Base-by-base conservation (phyloP, 1,284 basidiomycete species). In the Anthracocystis walkeri region DNA sequence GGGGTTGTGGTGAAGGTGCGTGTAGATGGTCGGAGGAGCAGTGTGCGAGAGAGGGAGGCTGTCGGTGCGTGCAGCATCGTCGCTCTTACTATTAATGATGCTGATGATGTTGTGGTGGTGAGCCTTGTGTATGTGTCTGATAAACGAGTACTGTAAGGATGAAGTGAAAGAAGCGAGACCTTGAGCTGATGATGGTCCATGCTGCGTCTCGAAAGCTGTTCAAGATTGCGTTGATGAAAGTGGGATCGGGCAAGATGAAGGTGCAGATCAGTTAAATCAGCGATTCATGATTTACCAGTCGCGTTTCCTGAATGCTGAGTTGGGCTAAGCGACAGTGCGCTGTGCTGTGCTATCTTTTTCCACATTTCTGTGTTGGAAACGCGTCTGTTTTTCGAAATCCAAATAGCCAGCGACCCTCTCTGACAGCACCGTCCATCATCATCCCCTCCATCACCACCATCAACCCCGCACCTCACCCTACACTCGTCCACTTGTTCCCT, bases 1-100 rank as follows among this genome's bases (percentile, higher is more conserved):
- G 40, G 41, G 11, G 62, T 62, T 20, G 63, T 40, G 8, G 44
- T 8, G 20, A 71, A 20, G 21, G 50, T 31, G 20, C 63, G 68
- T 16, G 29, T 29, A 14, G 12, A 20, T 4, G 16, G 10, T 20
- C 4, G 20, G n/a, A 21, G 20, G 33, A 20, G 11, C 11, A 33
- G 29, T 7, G 23, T 41, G 23, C n/a, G n/a, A 11, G 33, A 12
- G 33, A 49, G 14, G 1, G n/a, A 16, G n/a, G n/a, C 21, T 41
- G 40, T 7, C 1, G 61, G 16, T 27, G 46, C 5, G 16, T 25
- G 42, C 20, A 48, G 18, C n/a, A 40, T 16, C 4, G 20, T 2
- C 41, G 46, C 5, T 12, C 49, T 41, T 23, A 42, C 3, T 49
- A 49, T 42, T 41, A 48, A 38, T 8, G 46, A 29, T 18, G 38